A percentile compares a stretch with the other conserved stretches of the same genome.
Evolutionary conservation across 2,329 filamentous ascomycete genomes (phyloP).

Genomic region (Colletotrichum caudatum): DNA sequence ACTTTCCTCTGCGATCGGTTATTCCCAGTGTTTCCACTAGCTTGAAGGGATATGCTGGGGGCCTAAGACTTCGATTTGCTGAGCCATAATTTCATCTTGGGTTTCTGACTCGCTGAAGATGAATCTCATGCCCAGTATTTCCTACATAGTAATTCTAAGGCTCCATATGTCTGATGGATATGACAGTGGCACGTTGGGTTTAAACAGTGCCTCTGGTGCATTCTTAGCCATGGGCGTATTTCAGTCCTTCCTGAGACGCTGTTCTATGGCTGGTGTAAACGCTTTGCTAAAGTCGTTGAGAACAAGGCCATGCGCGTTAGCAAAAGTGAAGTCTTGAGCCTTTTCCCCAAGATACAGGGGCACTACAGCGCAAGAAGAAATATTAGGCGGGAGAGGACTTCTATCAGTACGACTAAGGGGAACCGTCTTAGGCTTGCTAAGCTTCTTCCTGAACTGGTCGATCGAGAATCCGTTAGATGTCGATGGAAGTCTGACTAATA

Average conservation of each 20-base stretch:
- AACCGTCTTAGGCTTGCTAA: not conserved
- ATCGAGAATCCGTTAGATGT: not conserved
- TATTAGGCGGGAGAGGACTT: not conserved
- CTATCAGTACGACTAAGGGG: not conserved
- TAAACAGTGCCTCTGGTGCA: slow-evolving; percentile 30
- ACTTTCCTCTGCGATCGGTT: not conserved
- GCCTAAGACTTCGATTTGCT: not conserved
- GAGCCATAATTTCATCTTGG: not conserved
- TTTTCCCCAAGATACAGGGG: not conserved
- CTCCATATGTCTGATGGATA: not conserved
- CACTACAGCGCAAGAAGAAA: not conserved
- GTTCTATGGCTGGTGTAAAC: slow-evolving; percentile 45
- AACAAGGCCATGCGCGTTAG: slow-evolving; percentile 46
- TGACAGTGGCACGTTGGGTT: not conserved
- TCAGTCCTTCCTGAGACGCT: slow-evolving; percentile 44
- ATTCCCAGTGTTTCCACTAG: not conserved
- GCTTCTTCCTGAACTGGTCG: not conserved
- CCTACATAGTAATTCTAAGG: not conserved
- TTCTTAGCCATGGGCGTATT: slow-evolving; percentile 39
- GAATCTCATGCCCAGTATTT: not conserved
- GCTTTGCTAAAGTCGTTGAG: slow-evolving; percentile 53
- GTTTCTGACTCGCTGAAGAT: not conserved
- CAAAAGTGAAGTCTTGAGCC: slow-evolving; percentile 43
- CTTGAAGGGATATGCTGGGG: not conserved
- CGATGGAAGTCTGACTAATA: not conserved